Percentiles rank a stretch among this genome's conserved stretches.
Evolutionary conservation across 2,329 filamentous ascomycete genomes (phyloP).

Genomic region (Penicillium aurantiogriseum): DNA sequence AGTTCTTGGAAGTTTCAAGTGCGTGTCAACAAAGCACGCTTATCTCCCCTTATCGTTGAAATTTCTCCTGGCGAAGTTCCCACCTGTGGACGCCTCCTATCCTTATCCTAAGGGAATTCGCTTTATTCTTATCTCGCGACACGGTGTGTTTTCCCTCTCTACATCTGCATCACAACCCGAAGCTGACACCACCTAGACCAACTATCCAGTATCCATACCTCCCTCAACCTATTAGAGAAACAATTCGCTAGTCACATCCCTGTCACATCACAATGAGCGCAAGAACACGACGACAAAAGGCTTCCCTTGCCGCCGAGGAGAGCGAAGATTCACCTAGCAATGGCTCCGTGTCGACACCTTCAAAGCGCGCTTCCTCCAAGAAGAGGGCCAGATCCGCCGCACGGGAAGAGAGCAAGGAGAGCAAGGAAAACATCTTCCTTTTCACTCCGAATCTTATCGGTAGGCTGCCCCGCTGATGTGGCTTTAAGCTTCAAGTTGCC

Average conservation of each 20-base stretch:
- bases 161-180: background rate
- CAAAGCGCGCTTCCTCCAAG: slow-evolving; percentile 28
- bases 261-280: slow-evolving; percentile 33
- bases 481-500: background rate
- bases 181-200: background rate
- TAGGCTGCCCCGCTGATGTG: slow-evolving; percentile 42
- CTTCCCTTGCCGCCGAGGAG: slow-evolving; percentile 33
- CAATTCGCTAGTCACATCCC: background rate
- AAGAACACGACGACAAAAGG: slow-evolving; percentile 42
- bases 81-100: background rate
- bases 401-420: slow-evolving; percentile 50
- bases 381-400: slow-evolving; percentile 28
- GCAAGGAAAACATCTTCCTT: slow-evolving; percentile 72
- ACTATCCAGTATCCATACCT: background rate
- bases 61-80: background rate
- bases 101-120: slow-evolving; percentile 1
- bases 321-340: slow-evolving; percentile 33
- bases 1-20: background rate
- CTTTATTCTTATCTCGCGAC: slow-evolving; percentile 5
- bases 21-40: background rate
- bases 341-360: slow-evolving; percentile 31
- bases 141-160: background rate
- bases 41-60: slow-evolving; percentile 1
- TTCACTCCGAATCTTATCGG: slow-evolving; percentile 82
- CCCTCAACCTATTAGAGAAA: background rate